These are phyloP conservation scores for Thalassiosira allenii DNA, from an alignment of 352 stramenopile genomes.

Conservation along the genomic window DNA sequence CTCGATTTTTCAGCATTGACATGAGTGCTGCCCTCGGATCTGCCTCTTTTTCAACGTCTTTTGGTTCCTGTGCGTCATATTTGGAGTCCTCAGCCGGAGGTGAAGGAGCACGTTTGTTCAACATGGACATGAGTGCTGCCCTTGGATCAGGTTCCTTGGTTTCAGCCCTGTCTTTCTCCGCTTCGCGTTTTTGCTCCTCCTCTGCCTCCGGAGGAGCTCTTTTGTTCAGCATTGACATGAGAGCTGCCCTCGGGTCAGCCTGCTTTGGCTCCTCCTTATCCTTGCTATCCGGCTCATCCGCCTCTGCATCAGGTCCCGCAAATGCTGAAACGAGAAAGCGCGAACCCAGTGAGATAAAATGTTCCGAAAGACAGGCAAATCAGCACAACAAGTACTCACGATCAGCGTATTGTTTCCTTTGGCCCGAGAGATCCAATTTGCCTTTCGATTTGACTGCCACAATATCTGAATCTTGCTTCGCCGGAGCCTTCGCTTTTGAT, in stretches of 20 bases:
- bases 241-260: constrained; percentile 30
- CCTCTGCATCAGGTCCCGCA: constrained; percentile 19
- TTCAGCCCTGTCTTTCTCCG: neutral
- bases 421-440: constrained; percentile 53
- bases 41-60: constrained; percentile 3
- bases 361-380: constrained; percentile 23
- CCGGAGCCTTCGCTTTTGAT: neutral
- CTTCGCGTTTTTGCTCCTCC: too few relatives aligned
- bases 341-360: constrained; percentile 7
- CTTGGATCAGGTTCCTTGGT: constrained; percentile 15
- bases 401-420: constrained; percentile 59
- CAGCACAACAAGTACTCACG: constrained; percentile 22
- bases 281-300: neutral
- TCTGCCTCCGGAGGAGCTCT: too few relatives aligned
- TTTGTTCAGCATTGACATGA: constrained; percentile 59
- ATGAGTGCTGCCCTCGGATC: constrained; percentile 36
- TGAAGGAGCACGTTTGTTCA: constrained; percentile 37
- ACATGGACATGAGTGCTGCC: too few relatives aligned
- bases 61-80: neutral
- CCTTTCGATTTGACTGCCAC: constrained; percentile 23
- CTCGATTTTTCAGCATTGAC: constrained; percentile 57
- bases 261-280: constrained; percentile 11
- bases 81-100: neutral
- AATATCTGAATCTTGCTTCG: constrained; percentile 11
- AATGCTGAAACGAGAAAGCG: constrained; percentile 32